A percentile compares a stretch with the other conserved stretches of the same genome.
phyloP scores from a whole-genome alignment of 495 filamentous ascomycete species.

The Geoglossum glabrum region DNA sequence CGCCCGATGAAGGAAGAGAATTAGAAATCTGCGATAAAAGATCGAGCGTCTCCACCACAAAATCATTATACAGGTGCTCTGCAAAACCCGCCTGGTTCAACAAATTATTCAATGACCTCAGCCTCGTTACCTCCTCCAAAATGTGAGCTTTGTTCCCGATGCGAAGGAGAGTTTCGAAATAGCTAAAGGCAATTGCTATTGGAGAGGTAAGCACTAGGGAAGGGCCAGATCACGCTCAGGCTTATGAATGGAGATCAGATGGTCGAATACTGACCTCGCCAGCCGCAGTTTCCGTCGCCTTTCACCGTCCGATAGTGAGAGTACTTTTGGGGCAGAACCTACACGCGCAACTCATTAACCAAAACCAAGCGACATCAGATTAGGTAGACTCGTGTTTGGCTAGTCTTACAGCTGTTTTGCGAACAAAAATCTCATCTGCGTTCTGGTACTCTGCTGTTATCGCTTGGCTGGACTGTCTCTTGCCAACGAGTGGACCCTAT shows the following conservation, averaged over 20 bases:
- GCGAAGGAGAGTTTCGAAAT: slow-evolving; percentile 67
- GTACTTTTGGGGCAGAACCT: slow-evolving; percentile 71
- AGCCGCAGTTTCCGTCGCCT: slow-evolving; percentile 93
- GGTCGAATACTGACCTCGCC: slow-evolving; percentile 56
- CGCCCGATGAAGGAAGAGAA: slow-evolving; percentile 21
- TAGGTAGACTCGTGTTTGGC: not conserved
- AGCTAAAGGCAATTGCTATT: slow-evolving; percentile 74
- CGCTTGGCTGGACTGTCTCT: slow-evolving; percentile 51
- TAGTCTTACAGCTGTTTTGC: slow-evolving; percentile 62
- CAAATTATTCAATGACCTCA: slow-evolving; percentile 48
- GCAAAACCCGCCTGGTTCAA: slow-evolving; percentile 50
- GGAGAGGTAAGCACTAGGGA: not conserved
- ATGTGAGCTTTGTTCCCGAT: slow-evolving; percentile 41
- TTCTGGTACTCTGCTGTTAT: slow-evolving; percentile 80
- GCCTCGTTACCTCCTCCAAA: slow-evolving; percentile 44
- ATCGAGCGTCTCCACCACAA: slow-evolving; percentile 50
- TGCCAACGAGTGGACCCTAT: slow-evolving; percentile 68
- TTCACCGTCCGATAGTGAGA: slow-evolving; percentile 71
- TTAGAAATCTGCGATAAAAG: slow-evolving; percentile 37
- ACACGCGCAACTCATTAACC: not conserved
- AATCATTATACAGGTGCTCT: slow-evolving; percentile 56
- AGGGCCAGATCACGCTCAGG: not conserved
- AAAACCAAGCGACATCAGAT: not conserved
- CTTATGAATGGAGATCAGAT: not conserved
- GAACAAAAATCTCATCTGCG: slow-evolving; percentile 65